Conservation (phyloP, 1,284 basidiomycete genomes). For the Cryptococcus sp. region DNA sequence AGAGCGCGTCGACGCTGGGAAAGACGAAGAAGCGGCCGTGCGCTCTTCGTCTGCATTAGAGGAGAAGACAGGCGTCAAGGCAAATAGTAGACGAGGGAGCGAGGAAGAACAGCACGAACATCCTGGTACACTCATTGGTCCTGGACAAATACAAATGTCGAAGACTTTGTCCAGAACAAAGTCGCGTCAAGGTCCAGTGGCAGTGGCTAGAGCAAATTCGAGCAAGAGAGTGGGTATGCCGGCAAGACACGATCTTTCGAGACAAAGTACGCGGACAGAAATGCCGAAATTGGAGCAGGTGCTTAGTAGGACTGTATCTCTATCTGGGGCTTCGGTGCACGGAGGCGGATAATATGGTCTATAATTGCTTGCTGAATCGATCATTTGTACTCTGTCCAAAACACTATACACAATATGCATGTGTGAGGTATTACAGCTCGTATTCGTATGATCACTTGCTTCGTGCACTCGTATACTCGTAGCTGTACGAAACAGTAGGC, state of each 20-base stretch:
- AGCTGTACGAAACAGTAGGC: no score
- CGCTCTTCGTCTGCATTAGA: not conserved
- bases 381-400: no score
- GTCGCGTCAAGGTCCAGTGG: slow-evolving; percentile 11
- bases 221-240: slow-evolving; percentile 3
- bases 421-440: no score
- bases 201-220: slow-evolving; percentile 8
- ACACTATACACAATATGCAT: no score
- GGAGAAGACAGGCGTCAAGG: not conserved
- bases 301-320: slow-evolving; percentile 37
- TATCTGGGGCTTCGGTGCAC: slow-evolving; percentile 41
- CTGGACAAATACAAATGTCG: slow-evolving; percentile 11
- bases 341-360: slow-evolving; percentile 33
- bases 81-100: no score
- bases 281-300: slow-evolving; percentile 41
- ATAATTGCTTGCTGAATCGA: no score
- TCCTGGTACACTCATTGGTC: not conserved
- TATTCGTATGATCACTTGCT: no score
- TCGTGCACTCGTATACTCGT: no score
- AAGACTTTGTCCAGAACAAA: not conserved
- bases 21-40: slow-evolving; percentile 14
- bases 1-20: slow-evolving; percentile 12
- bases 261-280: slow-evolving; percentile 10
- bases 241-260: not conserved
- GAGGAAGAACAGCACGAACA: slow-evolving; percentile 10